A percentile compares a stretch with the other conserved stretches of the same genome.
Evolutionary conservation across 2,329 filamentous ascomycete genomes (phyloP).

Genomic region (Parastagonospora nodorum): DNA sequence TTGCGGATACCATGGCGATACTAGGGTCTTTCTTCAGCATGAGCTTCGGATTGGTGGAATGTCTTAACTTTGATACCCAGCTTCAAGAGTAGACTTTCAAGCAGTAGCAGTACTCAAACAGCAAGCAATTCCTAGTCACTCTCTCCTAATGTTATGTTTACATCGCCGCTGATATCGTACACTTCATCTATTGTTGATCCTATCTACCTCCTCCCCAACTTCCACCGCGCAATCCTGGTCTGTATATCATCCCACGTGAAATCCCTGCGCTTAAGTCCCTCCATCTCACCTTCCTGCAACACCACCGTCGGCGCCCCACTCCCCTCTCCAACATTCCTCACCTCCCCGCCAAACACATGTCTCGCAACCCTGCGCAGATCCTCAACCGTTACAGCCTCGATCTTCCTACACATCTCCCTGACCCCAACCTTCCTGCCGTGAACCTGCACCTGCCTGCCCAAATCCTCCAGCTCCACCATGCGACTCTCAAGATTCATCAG

Average conservation of each 20-base stretch:
- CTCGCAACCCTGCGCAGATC: conserved; percentile 83
- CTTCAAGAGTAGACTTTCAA: background rate
- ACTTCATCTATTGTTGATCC: background rate
- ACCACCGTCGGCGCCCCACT: conserved; percentile 93
- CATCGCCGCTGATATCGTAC: no score
- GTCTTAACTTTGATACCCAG: conserved; percentile 1
- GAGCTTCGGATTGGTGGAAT: background rate
- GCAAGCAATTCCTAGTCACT: background rate
- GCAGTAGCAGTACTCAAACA: background rate
- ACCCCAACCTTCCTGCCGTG: conserved; percentile 92
- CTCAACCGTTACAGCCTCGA: conserved; percentile 77
- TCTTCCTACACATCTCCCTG: conserved; percentile 87
- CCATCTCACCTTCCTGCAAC: conserved; percentile 83
- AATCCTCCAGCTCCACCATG: conserved; percentile 97
- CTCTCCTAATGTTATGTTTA: background rate
- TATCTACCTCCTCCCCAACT: conserved; percentile 67
- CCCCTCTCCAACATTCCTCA: conserved; percentile 75
- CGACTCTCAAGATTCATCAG: conserved; percentile 97
- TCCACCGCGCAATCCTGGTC: conserved; percentile 81
- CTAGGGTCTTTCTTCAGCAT: background rate
- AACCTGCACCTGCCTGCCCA: conserved; percentile 95
- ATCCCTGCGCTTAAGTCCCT: conserved; percentile 68
- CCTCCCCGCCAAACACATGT: conserved; percentile 75
- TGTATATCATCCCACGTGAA: conserved; percentile 90
- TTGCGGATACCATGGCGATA: no score